Percentiles rank a stretch among this genome's conserved stretches.
Evolutionary conservation across 805 yeast species (phyloP).

Genomic region (Candida coleopterorum): DNA sequence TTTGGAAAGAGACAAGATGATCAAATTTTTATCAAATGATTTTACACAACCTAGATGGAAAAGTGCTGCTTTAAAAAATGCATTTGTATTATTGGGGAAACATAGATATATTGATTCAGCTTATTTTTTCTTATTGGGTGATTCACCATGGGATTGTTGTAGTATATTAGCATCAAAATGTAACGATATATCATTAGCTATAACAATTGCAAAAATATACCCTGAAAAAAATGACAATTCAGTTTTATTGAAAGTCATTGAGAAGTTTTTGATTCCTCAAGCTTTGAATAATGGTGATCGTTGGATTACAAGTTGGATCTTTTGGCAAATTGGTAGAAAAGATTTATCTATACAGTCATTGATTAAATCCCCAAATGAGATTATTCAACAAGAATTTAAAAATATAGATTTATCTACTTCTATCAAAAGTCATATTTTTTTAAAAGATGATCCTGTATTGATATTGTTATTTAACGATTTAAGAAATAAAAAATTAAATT

Average conservation of each 20-base stretch:
- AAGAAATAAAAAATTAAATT: conserved; percentile 47
- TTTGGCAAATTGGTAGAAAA: conserved; percentile 51
- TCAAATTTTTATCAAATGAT: conserved; percentile 72
- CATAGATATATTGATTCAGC: conserved; percentile 89
- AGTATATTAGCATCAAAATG: conserved; percentile 66
- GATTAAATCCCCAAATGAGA: conserved; percentile 47
- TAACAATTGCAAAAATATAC: conserved; percentile 75
- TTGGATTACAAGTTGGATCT: conserved; percentile 80
- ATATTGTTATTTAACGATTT: conserved; percentile 60
- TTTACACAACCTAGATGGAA: conserved; percentile 74
- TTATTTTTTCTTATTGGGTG: conserved; percentile 77
- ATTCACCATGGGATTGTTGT: conserved; percentile 69
- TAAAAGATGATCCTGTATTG: conserved; percentile 80
- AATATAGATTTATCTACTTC: conserved; percentile 8
- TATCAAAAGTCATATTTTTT: conserved; percentile 25
- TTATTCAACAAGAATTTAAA: conserved; percentile 7
- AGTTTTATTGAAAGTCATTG: conserved; percentile 34
- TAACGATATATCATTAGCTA: conserved; percentile 66
- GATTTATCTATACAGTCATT: conserved; percentile 57
- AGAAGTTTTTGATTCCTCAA: conserved; percentile 45
- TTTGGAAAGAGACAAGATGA: conserved; percentile 77
- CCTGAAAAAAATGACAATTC: conserved; percentile 30
- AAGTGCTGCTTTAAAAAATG: conserved; percentile 87
- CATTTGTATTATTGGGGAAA: conserved; percentile 82
- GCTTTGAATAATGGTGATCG: conserved; percentile 64